Percentiles rank a stretch among this genome's conserved stretches.
Evolutionary conservation across 495 filamentous ascomycete species (phyloP).

Genomic region (Penicillium paxilli): DNA sequence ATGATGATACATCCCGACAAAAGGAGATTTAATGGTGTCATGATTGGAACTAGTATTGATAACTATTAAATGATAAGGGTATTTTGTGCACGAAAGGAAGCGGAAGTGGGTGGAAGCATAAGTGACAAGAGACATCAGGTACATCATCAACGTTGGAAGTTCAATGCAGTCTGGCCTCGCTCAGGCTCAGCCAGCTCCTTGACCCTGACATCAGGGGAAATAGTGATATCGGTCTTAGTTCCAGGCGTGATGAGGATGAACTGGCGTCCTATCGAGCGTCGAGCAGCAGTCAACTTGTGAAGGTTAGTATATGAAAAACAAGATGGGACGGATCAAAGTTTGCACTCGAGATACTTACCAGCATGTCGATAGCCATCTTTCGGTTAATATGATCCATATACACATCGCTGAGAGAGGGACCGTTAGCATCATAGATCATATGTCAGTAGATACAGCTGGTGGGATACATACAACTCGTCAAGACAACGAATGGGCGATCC

Average conservation of each 20-base stretch:
- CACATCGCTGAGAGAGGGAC: slow-evolving; percentile 64
- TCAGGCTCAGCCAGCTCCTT: slow-evolving; percentile 75
- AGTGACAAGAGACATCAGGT: slow-evolving; percentile 5
- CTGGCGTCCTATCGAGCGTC: slow-evolving; percentile 82
- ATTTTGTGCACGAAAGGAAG: too few species aligned
- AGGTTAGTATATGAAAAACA: slow-evolving; percentile 4
- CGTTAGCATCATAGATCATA: slow-evolving; percentile 6
- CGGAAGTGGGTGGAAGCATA: too few species aligned
- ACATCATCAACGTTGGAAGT: slow-evolving; percentile 23
- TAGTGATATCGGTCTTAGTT: slow-evolving; percentile 68
- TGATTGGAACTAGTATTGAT: too few species aligned
- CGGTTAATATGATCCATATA: slow-evolving; percentile 99
- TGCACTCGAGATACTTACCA: slow-evolving; percentile 65
- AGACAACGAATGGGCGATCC: slow-evolving; percentile 90
- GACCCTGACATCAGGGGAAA: slow-evolving; percentile 77
- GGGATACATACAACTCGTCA: slow-evolving; percentile 77
- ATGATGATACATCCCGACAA: too few species aligned
- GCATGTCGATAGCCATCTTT: slow-evolving; percentile 91
- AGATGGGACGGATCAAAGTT: not conserved
- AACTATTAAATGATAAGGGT: too few species aligned
- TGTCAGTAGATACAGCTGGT: not conserved
- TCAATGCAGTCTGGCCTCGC: slow-evolving; percentile 44
- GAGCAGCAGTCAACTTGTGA: slow-evolving; percentile 73
- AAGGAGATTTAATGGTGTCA: too few species aligned
- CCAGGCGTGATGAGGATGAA: slow-evolving; percentile 98